Evolutionary conservation across 768 basidiomycete genomes (phyloP), one percentile per base, ranked within the genome.

Genomic region (Mrakia blollopis): DNA sequence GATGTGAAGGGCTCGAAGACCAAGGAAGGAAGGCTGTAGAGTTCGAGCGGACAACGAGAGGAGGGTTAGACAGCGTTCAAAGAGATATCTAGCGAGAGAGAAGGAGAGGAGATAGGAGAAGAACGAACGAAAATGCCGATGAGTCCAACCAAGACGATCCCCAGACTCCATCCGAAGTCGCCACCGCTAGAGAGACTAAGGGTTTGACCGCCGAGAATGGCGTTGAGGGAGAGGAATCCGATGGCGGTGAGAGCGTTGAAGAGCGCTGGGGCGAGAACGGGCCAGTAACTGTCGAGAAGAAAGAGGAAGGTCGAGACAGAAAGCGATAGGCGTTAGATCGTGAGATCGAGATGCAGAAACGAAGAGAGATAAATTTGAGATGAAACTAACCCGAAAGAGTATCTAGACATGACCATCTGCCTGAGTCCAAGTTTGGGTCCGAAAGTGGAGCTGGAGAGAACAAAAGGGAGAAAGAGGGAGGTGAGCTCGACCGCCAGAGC

Each of bases 391-490:
- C 88, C 88, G 79, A 88, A 88, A 74, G 84, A 87, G 81, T 88
- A 89, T 35, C 88, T 84, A 3, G 92, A 89, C 62, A 88, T 87
- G 32, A 92, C 88, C 91, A 94, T 92, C 80, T 93, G 90, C 28
- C 92, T 87, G 81, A 90, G 87, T 16, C 94, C 94, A 0, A 91
- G 85, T 81, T 89, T 89, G 0, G 92, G 91, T 16, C 92, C 91
- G 84, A 91, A 92, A 4, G 89, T 88, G n/a, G 88, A 83, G 77
- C 87, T 88, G 71, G 18, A 57, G 44, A 32, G 1, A 50, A 76
- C 67, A 62, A 23, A 72, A 37, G 72, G 23, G 10, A 60, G 52
- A 5, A 18, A 23, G 37, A 25, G 73, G 35, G 21, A 23, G n/a
- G 32, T 28, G 69, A 68, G 84, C 78, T 68, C n/a, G 28, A 50